These are phyloP conservation scores for Sporisorium exsertum DNA, from an alignment of 1,284 basidiomycete genomes.

Conservation along the genomic window DNA sequence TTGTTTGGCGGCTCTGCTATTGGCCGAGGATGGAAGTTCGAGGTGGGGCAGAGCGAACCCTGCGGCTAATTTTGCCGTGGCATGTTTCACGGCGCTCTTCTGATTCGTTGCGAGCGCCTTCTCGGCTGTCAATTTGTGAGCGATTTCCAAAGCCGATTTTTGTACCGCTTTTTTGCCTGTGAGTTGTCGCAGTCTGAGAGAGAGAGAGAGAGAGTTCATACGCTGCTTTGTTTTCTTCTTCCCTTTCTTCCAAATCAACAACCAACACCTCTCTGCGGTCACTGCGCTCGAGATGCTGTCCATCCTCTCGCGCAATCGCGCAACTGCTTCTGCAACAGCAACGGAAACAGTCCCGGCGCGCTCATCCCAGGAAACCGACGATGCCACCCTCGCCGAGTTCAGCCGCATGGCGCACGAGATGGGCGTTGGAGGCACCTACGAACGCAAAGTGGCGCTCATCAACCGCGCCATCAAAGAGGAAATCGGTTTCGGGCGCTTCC, in stretches of 20 bases:
- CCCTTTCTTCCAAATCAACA: background rate
- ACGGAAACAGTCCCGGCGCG: background rate
- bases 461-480: slow-evolving; percentile 61
- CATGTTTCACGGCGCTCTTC: background rate
- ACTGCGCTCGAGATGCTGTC: background rate
- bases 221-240: background rate
- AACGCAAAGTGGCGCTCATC: slow-evolving; percentile 60
- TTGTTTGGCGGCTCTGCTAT: background rate
- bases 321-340: background rate
- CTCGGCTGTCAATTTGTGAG: background rate
- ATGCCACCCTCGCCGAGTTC: slow-evolving; percentile 36
- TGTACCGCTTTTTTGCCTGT: background rate
- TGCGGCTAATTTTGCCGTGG: background rate
- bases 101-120: background rate
- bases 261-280: background rate
- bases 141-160: background rate
- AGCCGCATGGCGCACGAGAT: slow-evolving; percentile 57
- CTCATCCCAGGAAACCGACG: slow-evolving; percentile 33
- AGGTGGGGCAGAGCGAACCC: background rate
- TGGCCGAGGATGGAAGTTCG: background rate
- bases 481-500: slow-evolving; percentile 76
- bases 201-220: too few species aligned
- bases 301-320: slow-evolving; percentile 5
- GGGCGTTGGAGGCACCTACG: slow-evolving; percentile 56
- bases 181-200: background rate